Base-by-base conservation (phyloP, 805 yeast genomes). In the Metschnikowia lunata region DNA sequence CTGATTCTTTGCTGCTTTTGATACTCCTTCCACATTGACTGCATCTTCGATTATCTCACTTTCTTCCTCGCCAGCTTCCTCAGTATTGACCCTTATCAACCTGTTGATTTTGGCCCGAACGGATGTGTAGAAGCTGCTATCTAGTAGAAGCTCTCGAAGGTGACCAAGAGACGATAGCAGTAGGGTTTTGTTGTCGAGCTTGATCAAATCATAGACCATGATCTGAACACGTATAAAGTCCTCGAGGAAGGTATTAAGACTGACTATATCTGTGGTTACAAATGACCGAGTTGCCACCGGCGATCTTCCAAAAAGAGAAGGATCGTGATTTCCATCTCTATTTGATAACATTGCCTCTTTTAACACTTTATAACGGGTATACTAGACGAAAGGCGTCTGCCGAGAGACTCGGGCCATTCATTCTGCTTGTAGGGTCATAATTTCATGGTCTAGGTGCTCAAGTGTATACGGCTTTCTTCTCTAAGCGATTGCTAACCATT, bases 61-160 rank as follows among this genome's bases (percentile, higher is more conserved):
- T 18, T 18, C 23, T 18, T 18, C 23, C 23, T 18, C 23, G 5
- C 23, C 4, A 5, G 23, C 23, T 18, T 18, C 23, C 23, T 18
- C n/a, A 12, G n/a, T 29, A 31, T 35, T 41, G 3, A 35, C 39
- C 5, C 59, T 58, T 7, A 58, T 36, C 50, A 69, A 55, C 37
- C 58, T 48, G 39, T 54, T 47, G 48, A 67, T 70, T 43, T 67
- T 68, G 34, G 57, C 57, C 39, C 63, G 65, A 5, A 71, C 62
- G 15, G 67, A 51, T 33, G 66, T 61, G 46, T 47, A 50, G 56
- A 65, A 50, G 53, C 47, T 18, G 30, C 50, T 6, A 40, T 43
- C 44, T 7, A 64, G 69, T 6, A 66, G 48, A 2, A 61, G 49
- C 28, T 48, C 49, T 18, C 50, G 14, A 1, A 60, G 41, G 13